Conservation (phyloP, 1,284 basidiomycete species). For the Rhodotorula sp. region DNA sequence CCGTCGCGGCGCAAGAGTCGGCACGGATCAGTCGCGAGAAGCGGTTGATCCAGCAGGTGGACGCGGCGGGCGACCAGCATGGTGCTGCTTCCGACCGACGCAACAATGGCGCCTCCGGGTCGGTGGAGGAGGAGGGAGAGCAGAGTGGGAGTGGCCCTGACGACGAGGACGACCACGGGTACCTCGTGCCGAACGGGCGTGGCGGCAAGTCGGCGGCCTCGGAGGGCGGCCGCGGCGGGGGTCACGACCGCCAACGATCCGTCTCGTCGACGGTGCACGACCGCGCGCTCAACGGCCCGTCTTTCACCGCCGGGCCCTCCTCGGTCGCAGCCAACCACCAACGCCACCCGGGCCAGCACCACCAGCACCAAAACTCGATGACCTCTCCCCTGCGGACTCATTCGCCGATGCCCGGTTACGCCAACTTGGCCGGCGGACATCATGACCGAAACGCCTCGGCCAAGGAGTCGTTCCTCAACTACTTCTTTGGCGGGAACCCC, state of each 20-base stretch:
- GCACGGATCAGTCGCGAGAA: slow-evolving; percentile 16
- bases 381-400: background rate
- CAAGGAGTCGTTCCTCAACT: slow-evolving; percentile 87
- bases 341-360: background rate
- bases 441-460: slow-evolving; percentile 53
- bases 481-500: slow-evolving; percentile 73
- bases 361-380: background rate
- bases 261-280: slow-evolving; percentile 78
- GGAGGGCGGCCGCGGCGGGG: slow-evolving; percentile 44
- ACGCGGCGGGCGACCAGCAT: background rate
- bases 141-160: slow-evolving; percentile 43
- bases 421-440: slow-evolving; percentile 50
- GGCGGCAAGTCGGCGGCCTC: background rate
- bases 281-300: slow-evolving; percentile 54
- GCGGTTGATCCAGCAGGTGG: slow-evolving; percentile 43
- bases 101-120: background rate
- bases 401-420: background rate
- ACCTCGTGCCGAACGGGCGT: slow-evolving; percentile 56
- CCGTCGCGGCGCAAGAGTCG: slow-evolving; percentile 52
- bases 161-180: slow-evolving; percentile 45
- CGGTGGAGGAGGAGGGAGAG: slow-evolving; percentile 1
- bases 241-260: slow-evolving; percentile 63
- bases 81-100: background rate
- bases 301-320: slow-evolving; percentile 17
- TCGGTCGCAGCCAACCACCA: slow-evolving; percentile 25